Conservation (phyloP, 2,329 filamentous ascomycete genomes). For the Cytospora chrysosperma region DNA sequence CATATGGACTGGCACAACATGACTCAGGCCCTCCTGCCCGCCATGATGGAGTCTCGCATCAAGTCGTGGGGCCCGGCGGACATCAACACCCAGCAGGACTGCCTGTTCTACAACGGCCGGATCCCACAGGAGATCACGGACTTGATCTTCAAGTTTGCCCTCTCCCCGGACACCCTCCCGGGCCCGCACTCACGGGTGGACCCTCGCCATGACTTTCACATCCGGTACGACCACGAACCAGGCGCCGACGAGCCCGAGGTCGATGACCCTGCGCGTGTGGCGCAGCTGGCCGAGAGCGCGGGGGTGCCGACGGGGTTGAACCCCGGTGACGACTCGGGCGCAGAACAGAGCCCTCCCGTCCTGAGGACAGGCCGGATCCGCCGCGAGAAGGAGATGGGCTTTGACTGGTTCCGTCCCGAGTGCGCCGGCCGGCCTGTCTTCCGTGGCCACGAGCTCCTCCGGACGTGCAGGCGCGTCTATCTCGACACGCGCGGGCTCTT, state of each 20-base stretch:
- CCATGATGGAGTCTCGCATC: background rate
- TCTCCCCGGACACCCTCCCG: background rate
- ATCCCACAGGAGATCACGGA: slow-evolving; percentile 7
- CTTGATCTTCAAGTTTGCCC: slow-evolving; percentile 10
- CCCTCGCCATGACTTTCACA: background rate
- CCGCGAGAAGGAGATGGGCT: background rate
- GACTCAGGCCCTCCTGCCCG: background rate
- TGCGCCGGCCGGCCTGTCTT: background rate
- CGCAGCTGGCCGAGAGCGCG: too few species aligned
- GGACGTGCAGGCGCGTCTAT: slow-evolving; percentile 14
- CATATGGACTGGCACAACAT: background rate
- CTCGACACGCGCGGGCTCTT: background rate
- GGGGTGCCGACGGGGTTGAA: background rate
- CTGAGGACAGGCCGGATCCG: background rate
- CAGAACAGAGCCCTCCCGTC: too few species aligned
- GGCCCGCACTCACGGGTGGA: background rate
- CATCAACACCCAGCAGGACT: background rate
- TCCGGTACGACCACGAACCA: background rate
- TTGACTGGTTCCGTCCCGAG: slow-evolving; percentile 13
- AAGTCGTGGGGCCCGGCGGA: background rate
- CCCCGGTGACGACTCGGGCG: too few species aligned
- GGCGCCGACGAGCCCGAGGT: background rate
- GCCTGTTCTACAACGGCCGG: background rate
- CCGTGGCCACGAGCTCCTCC: background rate
- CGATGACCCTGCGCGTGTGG: too few species aligned